Base-by-base conservation (phyloP, 1,284 basidiomycete genomes). In the Hemileia vastatrix region DNA sequence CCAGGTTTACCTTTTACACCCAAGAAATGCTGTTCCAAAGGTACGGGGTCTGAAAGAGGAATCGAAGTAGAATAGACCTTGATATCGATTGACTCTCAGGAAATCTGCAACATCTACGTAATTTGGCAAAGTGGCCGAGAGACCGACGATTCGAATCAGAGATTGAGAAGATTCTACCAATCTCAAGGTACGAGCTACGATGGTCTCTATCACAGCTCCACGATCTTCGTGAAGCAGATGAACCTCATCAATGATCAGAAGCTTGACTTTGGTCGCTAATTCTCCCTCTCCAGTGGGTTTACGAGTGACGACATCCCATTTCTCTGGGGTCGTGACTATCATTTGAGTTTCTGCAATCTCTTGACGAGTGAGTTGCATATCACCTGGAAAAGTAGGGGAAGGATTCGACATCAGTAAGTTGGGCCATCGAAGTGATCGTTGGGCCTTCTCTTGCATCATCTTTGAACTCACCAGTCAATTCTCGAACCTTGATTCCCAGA, bases 231-330 rank as follows among this genome's bases (percentile, higher is more conserved):
- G 96, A 48, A 99, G 81, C 31, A 99, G 79, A 78, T 99, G 95
- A 0, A 99, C 90, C 76, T 99, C 95, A 70, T 99, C 95, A 66
- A 98, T 96, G 72, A 98, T 96, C 47, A 99, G 81, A 13, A 99
- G 81, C 72, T 92, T 93, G 67, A 98, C 83, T 79, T 85, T 88
- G 57, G 89, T 86, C 18, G 90, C 90, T 23, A 98, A 80, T 75
- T 97, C 93, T 13, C 93, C 93, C 77, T 97, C 92, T 6, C 94
- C 93, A 0, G 89, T 91, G 0, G 94, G 92, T 74, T 96, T 97
- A 65, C 95, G 81, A 6, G 95, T 99, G 1, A 98, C 95, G 0
- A 99, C 95, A 70, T 98, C 95, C 95, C 95, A 99, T 77, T 99
- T 99, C 76, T 99, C 95, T 0, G 95, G 95, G 0, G 95, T 99